Evolutionary conservation across 306 rosid genomes (phyloP), one percentile per base, ranked within the genome.

Genomic region (Lagenaria siceraria): DNA sequence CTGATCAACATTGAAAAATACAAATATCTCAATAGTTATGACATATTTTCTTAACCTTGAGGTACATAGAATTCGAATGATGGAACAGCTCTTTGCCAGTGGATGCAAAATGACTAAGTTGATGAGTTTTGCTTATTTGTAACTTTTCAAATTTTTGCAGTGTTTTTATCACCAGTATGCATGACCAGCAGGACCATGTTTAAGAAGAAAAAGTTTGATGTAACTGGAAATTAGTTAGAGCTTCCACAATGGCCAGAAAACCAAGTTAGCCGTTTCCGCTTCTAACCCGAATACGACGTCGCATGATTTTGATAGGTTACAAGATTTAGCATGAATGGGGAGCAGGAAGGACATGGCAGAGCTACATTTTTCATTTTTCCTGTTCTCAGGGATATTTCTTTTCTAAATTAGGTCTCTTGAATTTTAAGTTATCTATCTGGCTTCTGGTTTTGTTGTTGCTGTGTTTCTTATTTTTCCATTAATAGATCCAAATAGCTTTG

Each of bases 401-500:
- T 19, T 49, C 36, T 52, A 73, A 73, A 31, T 73, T 51, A 27
- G 25, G 22, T 24, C 12, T 43, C 38, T 70, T 70, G 35, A 48
- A 49, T 46, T 71, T 49, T 9, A 18, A 49, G 43, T 76, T 65
- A 25, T 40, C 70, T 74, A 51, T 69, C 10, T 54, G 29, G 27
- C 53, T 24, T 70, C 54, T 7, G 54, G 70, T 68, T 25, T 40
- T 38, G n/a, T 22, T 77, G 68, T 73, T 22, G 68, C 74, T 86
- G 80, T 73, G 56, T 62, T 85, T 72, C 56, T 76, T 69, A 36
- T 62, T 49, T 75, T 81, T 25, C 25, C 7, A 60, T 75, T 49
- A 60, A 63, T 77, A 64, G 80, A 74, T 77, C 78, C 56, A 61
- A 22, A 77, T 49, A 18, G 35, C 75, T 75, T 51, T 82, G 84